Percentiles rank a stretch among this genome's conserved stretches.
These are phyloP conservation scores for Zhuliangozyma parablackwelliae DNA, from an alignment of 1,139 yeast species.

Conservation along the genomic window DNA sequence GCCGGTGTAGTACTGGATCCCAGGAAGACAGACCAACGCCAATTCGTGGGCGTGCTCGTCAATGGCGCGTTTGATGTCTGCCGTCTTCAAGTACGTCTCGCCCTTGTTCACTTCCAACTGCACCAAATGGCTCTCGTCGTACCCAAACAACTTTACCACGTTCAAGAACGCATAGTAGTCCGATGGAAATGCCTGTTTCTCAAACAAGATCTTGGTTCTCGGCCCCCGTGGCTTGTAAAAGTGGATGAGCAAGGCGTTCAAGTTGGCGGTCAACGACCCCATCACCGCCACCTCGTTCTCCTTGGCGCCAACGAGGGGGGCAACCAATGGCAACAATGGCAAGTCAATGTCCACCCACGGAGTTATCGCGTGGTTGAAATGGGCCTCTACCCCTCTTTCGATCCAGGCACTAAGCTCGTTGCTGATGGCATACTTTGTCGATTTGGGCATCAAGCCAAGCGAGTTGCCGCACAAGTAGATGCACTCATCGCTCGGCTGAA, in stretches of 20 bases:
- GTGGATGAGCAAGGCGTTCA: constrained; percentile 67
- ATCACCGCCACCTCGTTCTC: constrained; percentile 75
- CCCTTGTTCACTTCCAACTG: constrained; percentile 58
- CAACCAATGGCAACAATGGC: constrained; percentile 64
- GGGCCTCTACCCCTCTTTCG: constrained; percentile 76
- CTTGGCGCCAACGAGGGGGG: constrained; percentile 72
- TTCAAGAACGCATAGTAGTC: constrained; percentile 84
- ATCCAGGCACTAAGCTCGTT: constrained; percentile 81
- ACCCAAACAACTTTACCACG: constrained; percentile 62
- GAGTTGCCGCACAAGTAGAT: constrained; percentile 87
- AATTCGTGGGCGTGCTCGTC: constrained; percentile 57
- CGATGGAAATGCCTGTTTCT: constrained; percentile 85
- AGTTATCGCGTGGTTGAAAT: constrained; percentile 68
- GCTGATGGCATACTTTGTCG: constrained; percentile 52
- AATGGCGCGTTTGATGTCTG: constrained; percentile 55
- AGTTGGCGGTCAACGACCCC: constrained; percentile 81
- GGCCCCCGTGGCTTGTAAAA: constrained; percentile 66
- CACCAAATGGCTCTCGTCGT: constrained; percentile 55
- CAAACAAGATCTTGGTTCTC: constrained; percentile 72
- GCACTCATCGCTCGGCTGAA: constrained; percentile 21
- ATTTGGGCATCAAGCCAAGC: constrained; percentile 79
- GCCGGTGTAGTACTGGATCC: constrained; percentile 90
- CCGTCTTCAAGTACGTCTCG: constrained; percentile 55
- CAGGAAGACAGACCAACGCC: constrained; percentile 78
- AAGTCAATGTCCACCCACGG: constrained; percentile 83